These are phyloP conservation scores for Pyricularia sp. DNA, from an alignment of 2,329 filamentous ascomycete genomes.

Conservation along the genomic window DNA sequence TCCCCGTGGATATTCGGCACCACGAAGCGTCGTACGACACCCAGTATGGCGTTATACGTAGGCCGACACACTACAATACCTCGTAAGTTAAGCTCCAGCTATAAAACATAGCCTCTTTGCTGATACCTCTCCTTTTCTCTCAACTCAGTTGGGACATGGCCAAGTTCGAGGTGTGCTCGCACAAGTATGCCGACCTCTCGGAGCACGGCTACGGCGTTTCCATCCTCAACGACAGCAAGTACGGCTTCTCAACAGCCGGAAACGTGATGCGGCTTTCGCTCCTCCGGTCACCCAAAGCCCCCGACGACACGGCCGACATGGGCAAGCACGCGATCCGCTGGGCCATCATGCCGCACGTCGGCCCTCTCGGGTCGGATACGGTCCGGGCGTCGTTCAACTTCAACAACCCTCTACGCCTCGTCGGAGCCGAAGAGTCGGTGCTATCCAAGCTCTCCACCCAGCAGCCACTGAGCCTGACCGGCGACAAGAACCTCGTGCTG, in stretches of 20 bases:
- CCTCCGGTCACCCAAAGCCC: slow-evolving; percentile 78
- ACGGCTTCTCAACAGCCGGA: slow-evolving; percentile 83
- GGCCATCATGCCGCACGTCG: slow-evolving; percentile 77
- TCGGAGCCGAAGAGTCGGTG: slow-evolving; percentile 11
- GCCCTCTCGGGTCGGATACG: slow-evolving; percentile 56
- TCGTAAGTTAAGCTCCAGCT: slow-evolving; percentile 11
- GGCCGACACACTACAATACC: slow-evolving; percentile 61
- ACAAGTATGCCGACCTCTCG: slow-evolving; percentile 85
- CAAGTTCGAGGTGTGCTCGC: slow-evolving; percentile 92
- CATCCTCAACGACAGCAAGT: slow-evolving; percentile 90
- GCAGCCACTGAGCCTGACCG: slow-evolving; percentile 31
- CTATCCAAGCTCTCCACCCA: neutral
- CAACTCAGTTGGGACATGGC: slow-evolving; percentile 45
- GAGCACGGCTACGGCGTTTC: slow-evolving; percentile 84
- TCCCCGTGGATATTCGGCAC: slow-evolving; percentile 51
- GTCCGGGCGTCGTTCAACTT: slow-evolving; percentile 79
- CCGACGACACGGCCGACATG: slow-evolving; percentile 91
- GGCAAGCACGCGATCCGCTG: slow-evolving; percentile 76
- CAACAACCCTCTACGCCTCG: slow-evolving; percentile 63
- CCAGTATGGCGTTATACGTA: slow-evolving; percentile 49
- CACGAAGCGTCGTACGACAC: slow-evolving; percentile 57
- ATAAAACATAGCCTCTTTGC: slow-evolving; percentile 16
- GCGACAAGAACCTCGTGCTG: slow-evolving; percentile 38
- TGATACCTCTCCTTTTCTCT: slow-evolving; percentile 14
- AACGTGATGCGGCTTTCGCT: slow-evolving; percentile 83